Evolutionary conservation across 768 basidiomycete species (phyloP).

Genomic region (Naganishia vaughanmartiniae): DNA sequence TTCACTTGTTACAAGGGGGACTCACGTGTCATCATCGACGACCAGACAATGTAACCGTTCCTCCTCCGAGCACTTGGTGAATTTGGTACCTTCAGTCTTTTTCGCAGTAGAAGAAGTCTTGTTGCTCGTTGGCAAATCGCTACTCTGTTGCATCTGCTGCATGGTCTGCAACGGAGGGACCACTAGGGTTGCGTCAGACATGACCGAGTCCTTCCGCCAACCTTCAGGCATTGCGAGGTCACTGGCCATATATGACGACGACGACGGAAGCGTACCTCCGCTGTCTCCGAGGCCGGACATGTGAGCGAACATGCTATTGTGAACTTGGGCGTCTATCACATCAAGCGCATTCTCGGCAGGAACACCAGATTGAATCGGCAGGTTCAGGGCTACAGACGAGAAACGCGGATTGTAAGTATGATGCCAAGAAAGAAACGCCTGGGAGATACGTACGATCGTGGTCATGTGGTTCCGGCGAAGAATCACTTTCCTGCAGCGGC

Average conservation of each 20-base stretch:
- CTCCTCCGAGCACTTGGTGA: slow-evolving; percentile 7
- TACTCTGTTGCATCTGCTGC: slow-evolving; percentile 9
- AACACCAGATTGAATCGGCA: slow-evolving; percentile 16
- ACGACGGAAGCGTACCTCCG: neutral
- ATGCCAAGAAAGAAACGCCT: neutral
- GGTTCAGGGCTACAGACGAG: slow-evolving; percentile 13
- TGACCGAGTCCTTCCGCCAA: slow-evolving; percentile 17
- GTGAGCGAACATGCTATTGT: slow-evolving; percentile 24
- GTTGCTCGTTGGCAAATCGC: neutral
- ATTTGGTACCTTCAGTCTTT: neutral
- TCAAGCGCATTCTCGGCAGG: slow-evolving; percentile 29
- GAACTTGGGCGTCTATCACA: slow-evolving; percentile 29
- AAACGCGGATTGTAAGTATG: neutral
- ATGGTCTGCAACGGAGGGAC: slow-evolving; percentile 20
- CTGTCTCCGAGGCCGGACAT: slow-evolving; percentile 19
- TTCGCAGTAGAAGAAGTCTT: neutral
- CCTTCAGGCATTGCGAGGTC: neutral
- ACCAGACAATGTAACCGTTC: slow-evolving; percentile 42
- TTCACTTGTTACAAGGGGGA: neutral
- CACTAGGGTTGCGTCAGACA: neutral
- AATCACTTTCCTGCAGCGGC: slow-evolving; percentile 2
- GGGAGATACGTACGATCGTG: neutral
- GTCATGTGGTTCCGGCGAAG: neutral
- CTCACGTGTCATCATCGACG: slow-evolving; percentile 51
- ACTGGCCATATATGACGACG: neutral